Conservation (phyloP, 306 rosid species). For the Amphicarpaea edgeworthii region DNA sequence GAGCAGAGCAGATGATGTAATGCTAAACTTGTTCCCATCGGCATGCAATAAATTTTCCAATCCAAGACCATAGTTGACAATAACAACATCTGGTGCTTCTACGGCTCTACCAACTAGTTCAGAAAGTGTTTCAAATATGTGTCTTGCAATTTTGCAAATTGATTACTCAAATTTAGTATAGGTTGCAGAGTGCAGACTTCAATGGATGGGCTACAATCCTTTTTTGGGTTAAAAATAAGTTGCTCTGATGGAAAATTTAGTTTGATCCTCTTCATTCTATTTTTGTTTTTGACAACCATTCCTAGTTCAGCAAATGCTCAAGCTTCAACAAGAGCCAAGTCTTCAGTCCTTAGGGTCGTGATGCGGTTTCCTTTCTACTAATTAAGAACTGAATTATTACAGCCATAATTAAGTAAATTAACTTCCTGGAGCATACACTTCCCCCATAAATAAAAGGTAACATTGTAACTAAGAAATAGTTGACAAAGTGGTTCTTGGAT, state of each 20-base stretch:
- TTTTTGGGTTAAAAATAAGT: constrained; percentile 21
- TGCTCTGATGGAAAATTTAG: constrained; percentile 33
- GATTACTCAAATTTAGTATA: constrained; percentile 37
- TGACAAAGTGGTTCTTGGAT: constrained; percentile 25
- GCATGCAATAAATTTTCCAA: constrained; percentile 46
- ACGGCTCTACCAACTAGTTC: too few relatives aligned
- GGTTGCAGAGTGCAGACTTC: constrained; percentile 26
- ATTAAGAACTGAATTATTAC: background rate
- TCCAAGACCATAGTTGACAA: constrained; percentile 34
- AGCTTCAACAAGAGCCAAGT: constrained; percentile 24
- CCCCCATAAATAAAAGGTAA: constrained; percentile 3
- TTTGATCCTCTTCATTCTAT: constrained; percentile 6
- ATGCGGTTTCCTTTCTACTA: constrained; percentile 15
- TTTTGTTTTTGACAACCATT: constrained; percentile 25
- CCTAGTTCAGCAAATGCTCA: constrained; percentile 14
- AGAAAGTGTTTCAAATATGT: too few relatives aligned
- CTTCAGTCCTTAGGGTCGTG: background rate
- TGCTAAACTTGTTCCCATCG: constrained; percentile 33
- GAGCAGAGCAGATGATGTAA: constrained; percentile 47
- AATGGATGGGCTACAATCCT: constrained; percentile 36
- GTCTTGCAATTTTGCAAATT: constrained; percentile 33
- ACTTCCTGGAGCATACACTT: constrained; percentile 21
- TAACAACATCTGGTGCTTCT: too few relatives aligned
- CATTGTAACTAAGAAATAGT: constrained; percentile 8
- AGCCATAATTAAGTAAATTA: background rate